phyloP scores from a whole-genome alignment of 345 rosid genomes.

The Camelina sativa region DNA sequence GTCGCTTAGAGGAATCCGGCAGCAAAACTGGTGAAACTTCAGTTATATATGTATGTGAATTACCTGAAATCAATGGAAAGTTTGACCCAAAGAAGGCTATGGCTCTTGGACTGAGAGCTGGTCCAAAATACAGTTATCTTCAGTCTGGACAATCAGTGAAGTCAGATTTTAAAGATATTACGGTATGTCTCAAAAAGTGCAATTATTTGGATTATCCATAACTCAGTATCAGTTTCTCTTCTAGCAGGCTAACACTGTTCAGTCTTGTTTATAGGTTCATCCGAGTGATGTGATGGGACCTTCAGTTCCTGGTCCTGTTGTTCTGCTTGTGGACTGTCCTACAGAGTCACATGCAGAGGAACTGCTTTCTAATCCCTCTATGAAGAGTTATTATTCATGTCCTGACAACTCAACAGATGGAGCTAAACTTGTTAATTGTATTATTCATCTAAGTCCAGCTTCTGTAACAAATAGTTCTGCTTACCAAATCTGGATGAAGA shows the following conservation, averaged over 20 bases:
- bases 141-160: constrained; percentile 86
- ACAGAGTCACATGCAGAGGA: constrained; percentile 72
- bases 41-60: constrained; percentile 82
- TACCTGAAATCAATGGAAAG: constrained; percentile 85
- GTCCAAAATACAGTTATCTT: constrained; percentile 80
- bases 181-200: constrained; percentile 55
- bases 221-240: neutral
- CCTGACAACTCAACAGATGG: constrained; percentile 44
- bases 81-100: constrained; percentile 86
- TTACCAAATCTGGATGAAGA: constrained; percentile 86
- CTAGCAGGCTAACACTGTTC: constrained; percentile 19
- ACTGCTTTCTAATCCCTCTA: constrained; percentile 56
- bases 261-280: constrained; percentile 60
- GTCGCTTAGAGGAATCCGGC: constrained; percentile 43
- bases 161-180: constrained; percentile 70
- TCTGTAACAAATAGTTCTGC: constrained; percentile 58
- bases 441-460: constrained; percentile 88
- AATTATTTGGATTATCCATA: constrained; percentile 9
- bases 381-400: constrained; percentile 56
- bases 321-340: constrained; percentile 92
- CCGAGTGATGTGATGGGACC: constrained; percentile 99
- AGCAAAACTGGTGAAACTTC: constrained; percentile 81
- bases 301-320: constrained; percentile 86
- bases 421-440: constrained; percentile 67
- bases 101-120: constrained; percentile 83